These are phyloP conservation scores for Talaromyces proteolyticus DNA, from an alignment of 495 filamentous ascomycete species.

Conservation along the genomic window DNA sequence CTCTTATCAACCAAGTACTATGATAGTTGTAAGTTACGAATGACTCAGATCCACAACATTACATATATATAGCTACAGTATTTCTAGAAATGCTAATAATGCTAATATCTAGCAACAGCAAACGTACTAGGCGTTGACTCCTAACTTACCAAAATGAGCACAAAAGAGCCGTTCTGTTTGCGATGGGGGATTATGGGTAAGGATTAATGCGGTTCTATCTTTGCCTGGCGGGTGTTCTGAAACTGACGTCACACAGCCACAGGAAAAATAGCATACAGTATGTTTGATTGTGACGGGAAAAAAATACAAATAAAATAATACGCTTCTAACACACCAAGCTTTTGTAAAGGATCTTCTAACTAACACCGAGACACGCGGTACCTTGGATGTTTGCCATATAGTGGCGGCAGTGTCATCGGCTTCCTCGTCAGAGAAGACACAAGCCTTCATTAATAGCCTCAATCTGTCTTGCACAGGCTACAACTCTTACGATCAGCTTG, in stretches of 20 bases:
- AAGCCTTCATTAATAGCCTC: conserved; percentile 53
- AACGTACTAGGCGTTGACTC: too few relatives aligned
- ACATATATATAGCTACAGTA: too few relatives aligned
- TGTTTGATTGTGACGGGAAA: not conserved
- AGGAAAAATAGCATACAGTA: conserved; percentile 5
- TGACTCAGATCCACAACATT: too few relatives aligned
- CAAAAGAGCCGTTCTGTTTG: not conserved
- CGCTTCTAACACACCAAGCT: conserved; percentile 59
- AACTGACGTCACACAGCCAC: not conserved
- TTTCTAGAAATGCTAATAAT: too few relatives aligned
- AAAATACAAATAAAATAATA: conserved; percentile 13
- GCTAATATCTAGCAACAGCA: too few relatives aligned
- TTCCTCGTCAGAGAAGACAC: conserved; percentile 54
- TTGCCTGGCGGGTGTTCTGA: too few relatives aligned
- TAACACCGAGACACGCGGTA: conserved; percentile 56
- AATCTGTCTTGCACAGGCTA: conserved; percentile 52
- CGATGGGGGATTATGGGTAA: not conserved
- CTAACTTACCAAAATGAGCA: not conserved
- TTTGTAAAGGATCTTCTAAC: conserved; percentile 70
- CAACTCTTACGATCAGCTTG: conserved; percentile 64
- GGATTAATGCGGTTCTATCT: too few relatives aligned
- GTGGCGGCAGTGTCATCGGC: conserved; percentile 69
- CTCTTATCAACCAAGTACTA: too few relatives aligned
- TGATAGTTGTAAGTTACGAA: too few relatives aligned
- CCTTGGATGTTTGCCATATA: conserved; percentile 60